Conservation (phyloP, 1,284 basidiomycete species). For the Malassezia pachydermatis region DNA sequence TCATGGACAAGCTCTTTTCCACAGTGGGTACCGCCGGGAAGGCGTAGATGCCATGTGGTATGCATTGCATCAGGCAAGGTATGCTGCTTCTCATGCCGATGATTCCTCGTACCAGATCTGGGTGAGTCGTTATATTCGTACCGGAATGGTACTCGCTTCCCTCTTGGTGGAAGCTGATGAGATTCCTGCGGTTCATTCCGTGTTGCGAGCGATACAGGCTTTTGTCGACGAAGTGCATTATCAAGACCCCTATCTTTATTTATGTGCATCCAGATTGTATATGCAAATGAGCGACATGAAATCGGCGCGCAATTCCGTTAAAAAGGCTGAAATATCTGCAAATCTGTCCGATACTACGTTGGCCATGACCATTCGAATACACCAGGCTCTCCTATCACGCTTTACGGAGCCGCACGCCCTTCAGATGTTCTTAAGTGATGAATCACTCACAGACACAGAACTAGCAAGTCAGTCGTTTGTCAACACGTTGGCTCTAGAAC, state of each 20-base stretch:
- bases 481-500: constrained; percentile 7
- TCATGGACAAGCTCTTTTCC: constrained; percentile 1
- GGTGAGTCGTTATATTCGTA: neutral
- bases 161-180: constrained; percentile 3
- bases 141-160: constrained; percentile 6
- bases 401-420: neutral
- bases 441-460: neutral
- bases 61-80: neutral
- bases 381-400: neutral
- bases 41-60: constrained; percentile 2
- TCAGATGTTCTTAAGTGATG: neutral
- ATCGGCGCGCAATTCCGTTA: neutral
- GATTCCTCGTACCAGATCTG: neutral
- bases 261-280: neutral
- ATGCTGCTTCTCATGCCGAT: neutral
- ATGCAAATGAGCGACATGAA: neutral
- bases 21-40: neutral
- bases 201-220: neutral
- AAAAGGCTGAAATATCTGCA: neutral
- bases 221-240: neutral
- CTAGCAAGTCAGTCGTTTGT: neutral
- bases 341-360: neutral
- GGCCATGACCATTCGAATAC: neutral
- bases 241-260: neutral
- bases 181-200: neutral